Evolutionary conservation across 2,329 filamentous ascomycete species (phyloP).

Genomic region (Fonsecaea monophora): DNA sequence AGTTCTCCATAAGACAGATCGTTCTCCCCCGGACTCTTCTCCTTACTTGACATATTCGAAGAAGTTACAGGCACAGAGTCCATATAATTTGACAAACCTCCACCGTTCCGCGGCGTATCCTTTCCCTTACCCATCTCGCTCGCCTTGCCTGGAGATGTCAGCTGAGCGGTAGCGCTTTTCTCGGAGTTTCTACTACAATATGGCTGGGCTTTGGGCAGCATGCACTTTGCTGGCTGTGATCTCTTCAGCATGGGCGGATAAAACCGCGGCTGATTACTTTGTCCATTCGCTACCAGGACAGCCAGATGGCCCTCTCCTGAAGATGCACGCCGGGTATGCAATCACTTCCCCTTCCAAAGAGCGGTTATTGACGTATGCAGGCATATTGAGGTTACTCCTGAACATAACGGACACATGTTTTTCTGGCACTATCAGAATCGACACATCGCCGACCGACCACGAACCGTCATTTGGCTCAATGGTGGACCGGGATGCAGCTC

Average conservation of each 20-base stretch:
- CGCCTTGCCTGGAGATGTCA: conserved; percentile 27
- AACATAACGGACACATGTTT: conserved; percentile 91
- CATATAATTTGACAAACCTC: not conserved
- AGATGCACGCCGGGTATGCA: conserved; percentile 97
- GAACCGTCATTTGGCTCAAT: conserved; percentile 96
- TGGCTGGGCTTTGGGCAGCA: conserved; percentile 29
- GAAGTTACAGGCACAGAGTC: not conserved
- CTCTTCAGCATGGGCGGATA: conserved; percentile 49
- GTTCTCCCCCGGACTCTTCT: not conserved
- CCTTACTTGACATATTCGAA: not conserved
- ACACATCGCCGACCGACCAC: conserved; percentile 88
- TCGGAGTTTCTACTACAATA: conserved; percentile 12
- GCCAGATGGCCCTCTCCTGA: conserved; percentile 77
- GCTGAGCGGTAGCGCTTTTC: conserved; percentile 23
- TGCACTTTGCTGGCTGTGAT: conserved; percentile 19
- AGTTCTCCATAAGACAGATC: not conserved
- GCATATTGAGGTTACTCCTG: conserved; percentile 86
- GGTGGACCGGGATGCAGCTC: conserved; percentile 97
- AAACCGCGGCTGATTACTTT: conserved; percentile 84
- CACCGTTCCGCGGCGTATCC: not conserved
- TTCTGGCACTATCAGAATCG: conserved; percentile 98
- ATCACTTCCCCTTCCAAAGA: not conserved
- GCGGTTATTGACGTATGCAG: conserved; percentile 54
- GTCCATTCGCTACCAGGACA: conserved; percentile 84
- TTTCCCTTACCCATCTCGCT: not conserved